Percentiles rank a stretch among this genome's conserved stretches.
Conservation (phyloP, 2,329 filamentous ascomycete species). For the Cladophialophora bantiana region DNA sequence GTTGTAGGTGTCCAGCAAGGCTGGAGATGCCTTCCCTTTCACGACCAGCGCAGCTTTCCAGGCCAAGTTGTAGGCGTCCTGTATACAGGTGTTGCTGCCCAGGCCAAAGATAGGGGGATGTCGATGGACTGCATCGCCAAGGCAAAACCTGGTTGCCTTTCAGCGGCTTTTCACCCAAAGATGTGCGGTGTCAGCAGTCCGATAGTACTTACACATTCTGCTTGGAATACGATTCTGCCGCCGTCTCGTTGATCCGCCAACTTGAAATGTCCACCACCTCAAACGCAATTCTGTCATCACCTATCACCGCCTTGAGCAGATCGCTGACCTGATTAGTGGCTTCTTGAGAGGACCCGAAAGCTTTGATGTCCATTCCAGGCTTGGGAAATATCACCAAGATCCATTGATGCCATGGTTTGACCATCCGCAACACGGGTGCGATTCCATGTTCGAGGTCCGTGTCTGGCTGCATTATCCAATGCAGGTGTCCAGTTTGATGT, state of each 20-base stretch:
- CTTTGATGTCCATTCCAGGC: conserved; percentile 47
- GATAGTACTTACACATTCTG: conserved; percentile 47
- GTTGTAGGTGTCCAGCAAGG: conserved; percentile 45
- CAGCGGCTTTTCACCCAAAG: conserved; percentile 62
- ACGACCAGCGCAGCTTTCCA: conserved; percentile 48
- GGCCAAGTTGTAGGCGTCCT: conserved; percentile 48
- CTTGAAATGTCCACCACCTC: conserved; percentile 61
- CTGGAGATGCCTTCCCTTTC: conserved; percentile 43
- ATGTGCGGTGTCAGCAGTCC: conserved; percentile 51
- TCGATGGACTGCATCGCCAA: conserved; percentile 47
- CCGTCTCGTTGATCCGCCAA: conserved; percentile 68
- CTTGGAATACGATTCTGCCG: conserved; percentile 63
- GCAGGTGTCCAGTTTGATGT: conserved; percentile 63
- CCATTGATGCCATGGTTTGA: conserved; percentile 70
- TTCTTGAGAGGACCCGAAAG: conserved; percentile 44
- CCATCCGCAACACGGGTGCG: conserved; percentile 62
- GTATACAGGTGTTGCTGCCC: conserved; percentile 48
- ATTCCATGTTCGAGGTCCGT: conserved; percentile 59
- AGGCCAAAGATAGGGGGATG: conserved; percentile 47
- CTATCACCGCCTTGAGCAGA: conserved; percentile 59
- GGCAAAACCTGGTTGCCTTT: conserved; percentile 48
- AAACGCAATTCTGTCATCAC: conserved; percentile 58
- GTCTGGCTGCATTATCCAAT: conserved; percentile 66
- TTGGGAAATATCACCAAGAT: conserved; percentile 61
- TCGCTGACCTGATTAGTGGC: conserved; percentile 54